Conservation (phyloP, 2,329 filamentous ascomycete genomes). For the Myriosclerotinia curreyana region DNA sequence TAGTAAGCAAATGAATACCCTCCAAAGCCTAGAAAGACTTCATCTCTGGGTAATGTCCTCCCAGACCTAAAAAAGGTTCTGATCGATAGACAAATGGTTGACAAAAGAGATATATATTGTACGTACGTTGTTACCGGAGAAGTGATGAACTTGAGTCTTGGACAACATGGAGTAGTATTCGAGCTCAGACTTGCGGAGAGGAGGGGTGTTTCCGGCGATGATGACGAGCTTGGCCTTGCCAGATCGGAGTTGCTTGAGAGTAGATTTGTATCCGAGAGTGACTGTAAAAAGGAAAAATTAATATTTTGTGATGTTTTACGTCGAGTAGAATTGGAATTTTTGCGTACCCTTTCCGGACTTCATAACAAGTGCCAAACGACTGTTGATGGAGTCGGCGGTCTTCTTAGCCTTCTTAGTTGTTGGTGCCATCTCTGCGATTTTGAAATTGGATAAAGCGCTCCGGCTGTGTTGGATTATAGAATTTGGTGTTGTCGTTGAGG, state of each 20-base stretch:
- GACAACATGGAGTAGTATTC: conserved; percentile 93
- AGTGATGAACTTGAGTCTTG: conserved; percentile 97
- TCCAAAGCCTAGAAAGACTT: conserved; percentile 87
- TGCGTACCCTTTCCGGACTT: conserved; percentile 59
- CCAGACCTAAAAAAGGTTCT: conserved; percentile 33
- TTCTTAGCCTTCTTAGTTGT: conserved; percentile 73
- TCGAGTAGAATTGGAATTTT: not conserved
- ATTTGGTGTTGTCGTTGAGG: conserved; percentile 21
- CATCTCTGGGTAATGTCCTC: conserved; percentile 76
- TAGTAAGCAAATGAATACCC: conserved; percentile 60
- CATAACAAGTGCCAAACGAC: conserved; percentile 60
- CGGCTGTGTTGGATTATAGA: conserved; percentile 32
- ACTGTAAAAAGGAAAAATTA: conserved; percentile 48
- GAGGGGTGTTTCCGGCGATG: conserved; percentile 93
- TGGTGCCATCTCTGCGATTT: conserved; percentile 46
- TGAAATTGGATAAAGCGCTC: conserved; percentile 41
- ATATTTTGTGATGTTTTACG: conserved; percentile 7
- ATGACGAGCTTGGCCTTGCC: conserved; percentile 99
- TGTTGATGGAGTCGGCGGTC: conserved; percentile 73
- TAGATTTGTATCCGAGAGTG: conserved; percentile 86
- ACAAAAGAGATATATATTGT: conserved; percentile 35
- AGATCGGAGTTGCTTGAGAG: conserved; percentile 83
- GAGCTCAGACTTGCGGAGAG: conserved; percentile 95
- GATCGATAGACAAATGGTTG: conserved; percentile 23
- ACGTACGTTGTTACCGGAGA: conserved; percentile 98